phyloP scores from a whole-genome alignment of 2,329 filamentous ascomycete species.

The Lecanicillium sp. region DNA sequence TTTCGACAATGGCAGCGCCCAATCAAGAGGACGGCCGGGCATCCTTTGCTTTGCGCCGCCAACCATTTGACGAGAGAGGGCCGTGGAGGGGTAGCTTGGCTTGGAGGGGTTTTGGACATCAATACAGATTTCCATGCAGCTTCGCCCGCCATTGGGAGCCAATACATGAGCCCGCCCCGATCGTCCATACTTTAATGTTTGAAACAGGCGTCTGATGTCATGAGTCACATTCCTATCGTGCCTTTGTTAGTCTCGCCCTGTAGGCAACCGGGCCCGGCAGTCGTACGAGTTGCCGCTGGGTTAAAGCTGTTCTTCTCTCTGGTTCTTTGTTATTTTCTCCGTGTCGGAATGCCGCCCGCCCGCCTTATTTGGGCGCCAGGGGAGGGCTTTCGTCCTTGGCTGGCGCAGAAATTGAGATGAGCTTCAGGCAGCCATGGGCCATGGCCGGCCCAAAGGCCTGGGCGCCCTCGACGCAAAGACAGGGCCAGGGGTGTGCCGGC shows the following conservation, averaged over 20 bases:
- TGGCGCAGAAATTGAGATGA: neutral
- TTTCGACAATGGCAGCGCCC: too few relatives aligned
- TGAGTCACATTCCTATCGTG: conserved; percentile 9
- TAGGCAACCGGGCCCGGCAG: neutral
- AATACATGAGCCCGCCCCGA: conserved; percentile 13
- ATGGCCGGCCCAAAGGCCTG: neutral
- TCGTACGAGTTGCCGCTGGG: neutral
- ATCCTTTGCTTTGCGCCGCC: neutral
- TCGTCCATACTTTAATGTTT: neutral
- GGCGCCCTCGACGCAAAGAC: neutral
- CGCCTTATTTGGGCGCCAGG: neutral
- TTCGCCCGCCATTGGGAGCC: conserved; percentile 15
- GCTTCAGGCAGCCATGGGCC: conserved; percentile 11
- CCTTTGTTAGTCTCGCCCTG: neutral
- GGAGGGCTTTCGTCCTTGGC: neutral
- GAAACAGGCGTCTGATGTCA: conserved; percentile 1
- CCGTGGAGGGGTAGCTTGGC: neutral
- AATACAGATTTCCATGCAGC: conserved; percentile 17
- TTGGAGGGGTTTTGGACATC: conserved; percentile 18
- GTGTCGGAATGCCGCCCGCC: neutral
- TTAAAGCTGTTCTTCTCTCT: neutral
- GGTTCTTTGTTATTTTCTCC: neutral
- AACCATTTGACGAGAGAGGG: conserved; percentile 2
- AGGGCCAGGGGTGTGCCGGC: conserved; percentile 1
- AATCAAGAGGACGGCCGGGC: neutral